Percentiles rank a stretch among this genome's conserved stretches.
Evolutionary conservation across 805 yeast genomes (phyloP).

Genomic region (Suhomyces pyralidae): DNA sequence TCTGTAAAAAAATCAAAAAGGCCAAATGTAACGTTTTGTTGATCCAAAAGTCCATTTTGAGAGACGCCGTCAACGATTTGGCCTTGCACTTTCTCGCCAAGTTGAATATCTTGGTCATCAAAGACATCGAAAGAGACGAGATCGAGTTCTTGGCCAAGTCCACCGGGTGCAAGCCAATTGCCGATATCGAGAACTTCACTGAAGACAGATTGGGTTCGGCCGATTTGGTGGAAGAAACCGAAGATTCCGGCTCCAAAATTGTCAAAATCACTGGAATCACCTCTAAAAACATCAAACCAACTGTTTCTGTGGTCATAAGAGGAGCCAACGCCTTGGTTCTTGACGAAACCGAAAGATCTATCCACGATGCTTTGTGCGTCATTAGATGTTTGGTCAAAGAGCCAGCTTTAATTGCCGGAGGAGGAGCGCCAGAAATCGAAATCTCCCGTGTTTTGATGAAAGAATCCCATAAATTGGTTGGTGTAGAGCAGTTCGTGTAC

Average conservation of each 20-base stretch:
- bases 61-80: constrained; percentile 93
- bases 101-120: constrained; percentile 88
- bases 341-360: constrained; percentile 95
- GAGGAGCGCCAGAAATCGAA: constrained; percentile 97
- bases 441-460: constrained; percentile 69
- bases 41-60: constrained; percentile 86
- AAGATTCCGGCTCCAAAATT: constrained; percentile 84
- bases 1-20: constrained; percentile 94
- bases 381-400: constrained; percentile 83
- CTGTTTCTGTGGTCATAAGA: constrained; percentile 88
- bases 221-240: constrained; percentile 88
- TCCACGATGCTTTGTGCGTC: constrained; percentile 97
- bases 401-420: constrained; percentile 92
- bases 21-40: constrained; percentile 91
- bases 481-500: constrained; percentile 88
- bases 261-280: constrained; percentile 80
- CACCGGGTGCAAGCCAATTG: constrained; percentile 92
- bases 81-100: constrained; percentile 93
- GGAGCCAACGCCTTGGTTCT: constrained; percentile 90
- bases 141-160: constrained; percentile 84
- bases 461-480: constrained; percentile 71
- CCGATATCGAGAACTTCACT: constrained; percentile 88
- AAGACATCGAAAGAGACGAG: constrained; percentile 95
- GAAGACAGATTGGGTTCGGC: constrained; percentile 93
- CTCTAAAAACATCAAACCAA: constrained; percentile 52